Conservation (phyloP, 768 basidiomycete species). For the Psilocybe cubensis region DNA sequence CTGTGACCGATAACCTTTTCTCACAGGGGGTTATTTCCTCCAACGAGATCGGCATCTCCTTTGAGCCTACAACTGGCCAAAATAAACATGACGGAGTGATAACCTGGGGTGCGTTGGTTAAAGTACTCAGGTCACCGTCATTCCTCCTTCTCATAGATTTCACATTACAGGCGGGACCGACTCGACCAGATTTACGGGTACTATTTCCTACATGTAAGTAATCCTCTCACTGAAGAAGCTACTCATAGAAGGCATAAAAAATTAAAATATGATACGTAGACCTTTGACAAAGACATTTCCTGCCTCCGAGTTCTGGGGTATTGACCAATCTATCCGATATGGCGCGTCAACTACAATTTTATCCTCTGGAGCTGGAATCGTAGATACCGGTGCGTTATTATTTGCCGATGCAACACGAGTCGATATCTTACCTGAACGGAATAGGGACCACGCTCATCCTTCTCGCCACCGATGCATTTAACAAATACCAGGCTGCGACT, state of each 20-base stretch:
- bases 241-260: not conserved
- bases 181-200: constrained; percentile 43
- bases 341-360: constrained; percentile 48
- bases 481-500: constrained; percentile 45
- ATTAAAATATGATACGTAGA: no score
- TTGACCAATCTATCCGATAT: constrained; percentile 57
- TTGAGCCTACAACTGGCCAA: constrained; percentile 46
- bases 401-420: not conserved
- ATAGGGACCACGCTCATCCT: constrained; percentile 54
- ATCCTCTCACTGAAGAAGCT: no score
- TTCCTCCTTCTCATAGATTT: constrained; percentile 28
- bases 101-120: constrained; percentile 46
- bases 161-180: constrained; percentile 52
- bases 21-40: constrained; percentile 39
- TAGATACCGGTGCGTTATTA: constrained; percentile 50
- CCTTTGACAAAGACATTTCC: constrained; percentile 52
- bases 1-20: constrained; percentile 61
- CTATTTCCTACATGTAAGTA: constrained; percentile 43
- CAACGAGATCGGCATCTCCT: constrained; percentile 52
- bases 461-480: constrained; percentile 48
- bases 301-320: constrained; percentile 58
- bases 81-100: constrained; percentile 51
- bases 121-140: constrained; percentile 11
- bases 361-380: constrained; percentile 52
- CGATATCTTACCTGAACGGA: not conserved